phyloP scores from a whole-genome alignment of 208 protist genomes.

The Acanthamoeba sp. region DNA sequence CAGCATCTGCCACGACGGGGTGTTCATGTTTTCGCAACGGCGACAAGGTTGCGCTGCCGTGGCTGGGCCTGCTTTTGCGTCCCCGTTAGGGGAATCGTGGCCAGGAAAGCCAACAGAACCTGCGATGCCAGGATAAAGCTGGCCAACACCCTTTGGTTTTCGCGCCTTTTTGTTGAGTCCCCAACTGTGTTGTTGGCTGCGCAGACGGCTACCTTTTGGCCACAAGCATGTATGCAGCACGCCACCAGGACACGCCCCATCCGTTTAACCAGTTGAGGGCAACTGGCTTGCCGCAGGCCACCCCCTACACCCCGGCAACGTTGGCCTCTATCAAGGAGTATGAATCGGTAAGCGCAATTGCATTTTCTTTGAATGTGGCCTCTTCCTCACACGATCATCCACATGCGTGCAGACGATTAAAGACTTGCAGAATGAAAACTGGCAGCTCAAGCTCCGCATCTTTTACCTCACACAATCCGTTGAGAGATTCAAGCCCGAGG shows the following conservation, averaged over 20 bases:
- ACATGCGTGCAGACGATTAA: conserved; percentile 12
- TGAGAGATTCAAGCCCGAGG: conserved; percentile 55
- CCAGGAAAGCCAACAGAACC: no score
- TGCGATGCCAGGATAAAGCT: no score
- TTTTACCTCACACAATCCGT: conserved; percentile 63
- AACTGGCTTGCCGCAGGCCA: not conserved
- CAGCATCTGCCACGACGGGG: not conserved
- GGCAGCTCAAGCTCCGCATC: conserved; percentile 50
- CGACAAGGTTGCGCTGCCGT: no score
- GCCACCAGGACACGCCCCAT: conserved; percentile 7
- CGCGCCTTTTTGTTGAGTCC: no score
- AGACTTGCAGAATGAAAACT: conserved; percentile 51
- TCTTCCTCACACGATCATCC: no score
- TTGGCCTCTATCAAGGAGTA: conserved; percentile 56
- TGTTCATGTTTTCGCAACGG: not conserved
- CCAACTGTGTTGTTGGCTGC: no score
- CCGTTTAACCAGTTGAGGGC: not conserved
- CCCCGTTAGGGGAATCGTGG: no score
- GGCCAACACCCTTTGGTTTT: no score
- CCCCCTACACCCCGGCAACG: conserved; percentile 9
- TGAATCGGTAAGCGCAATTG: not conserved
- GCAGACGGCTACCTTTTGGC: no score
- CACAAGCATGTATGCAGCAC: not conserved
- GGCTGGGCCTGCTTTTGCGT: no score
- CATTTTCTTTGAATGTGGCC: not conserved